Conservation (phyloP, 495 filamentous ascomycete species). For the Penicillium flavigenum region DNA sequence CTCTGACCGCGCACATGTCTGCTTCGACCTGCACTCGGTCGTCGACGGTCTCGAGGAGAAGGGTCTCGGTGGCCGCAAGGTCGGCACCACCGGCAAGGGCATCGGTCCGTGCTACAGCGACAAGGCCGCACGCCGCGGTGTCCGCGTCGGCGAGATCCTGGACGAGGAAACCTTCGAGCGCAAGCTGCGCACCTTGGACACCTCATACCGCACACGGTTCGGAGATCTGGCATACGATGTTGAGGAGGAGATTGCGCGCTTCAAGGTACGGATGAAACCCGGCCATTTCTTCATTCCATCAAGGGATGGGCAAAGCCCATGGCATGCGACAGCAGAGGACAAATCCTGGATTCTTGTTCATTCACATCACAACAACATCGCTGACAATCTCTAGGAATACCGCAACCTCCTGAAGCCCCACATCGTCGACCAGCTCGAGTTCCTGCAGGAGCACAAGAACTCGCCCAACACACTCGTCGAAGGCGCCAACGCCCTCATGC, state of each 20-base stretch:
- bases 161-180: slow-evolving; percentile 70
- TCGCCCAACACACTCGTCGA: slow-evolving; percentile 74
- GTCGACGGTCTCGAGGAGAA: slow-evolving; percentile 82
- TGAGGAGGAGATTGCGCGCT: slow-evolving; percentile 73
- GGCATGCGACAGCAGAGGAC: background rate
- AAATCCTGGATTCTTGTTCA: background rate
- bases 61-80: slow-evolving; percentile 64
- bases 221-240: slow-evolving; percentile 75
- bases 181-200: slow-evolving; percentile 65
- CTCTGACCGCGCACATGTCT: slow-evolving; percentile 77
- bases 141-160: slow-evolving; percentile 75
- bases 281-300: background rate
- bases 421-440: slow-evolving; percentile 62
- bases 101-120: slow-evolving; percentile 82
- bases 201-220: slow-evolving; percentile 68
- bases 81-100: slow-evolving; percentile 60
- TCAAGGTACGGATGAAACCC: slow-evolving; percentile 45
- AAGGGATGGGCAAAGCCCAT: background rate
- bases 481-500: slow-evolving; percentile 84
- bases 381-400: slow-evolving; percentile 51
- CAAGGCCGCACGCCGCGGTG: slow-evolving; percentile 73
- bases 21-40: slow-evolving; percentile 77
- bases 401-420: slow-evolving; percentile 64
- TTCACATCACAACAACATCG: background rate
- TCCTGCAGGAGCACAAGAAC: slow-evolving; percentile 50